phyloP scores from a whole-genome alignment of 805 yeast genomes.

The Scheffersomyces stipitis region DNA sequence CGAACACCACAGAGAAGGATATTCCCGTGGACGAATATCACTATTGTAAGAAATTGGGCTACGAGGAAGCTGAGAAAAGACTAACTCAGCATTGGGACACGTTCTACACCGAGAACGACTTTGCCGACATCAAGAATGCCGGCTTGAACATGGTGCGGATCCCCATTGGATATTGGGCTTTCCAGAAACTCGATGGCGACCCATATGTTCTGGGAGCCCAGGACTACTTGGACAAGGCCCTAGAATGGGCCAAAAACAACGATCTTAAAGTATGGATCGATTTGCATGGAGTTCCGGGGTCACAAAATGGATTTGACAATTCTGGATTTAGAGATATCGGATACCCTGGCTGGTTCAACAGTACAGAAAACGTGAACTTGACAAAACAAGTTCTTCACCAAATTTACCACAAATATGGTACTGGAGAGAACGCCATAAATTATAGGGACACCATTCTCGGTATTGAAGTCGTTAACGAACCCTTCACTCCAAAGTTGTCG shows the following conservation, averaged over 20 bases:
- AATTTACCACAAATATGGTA: slow-evolving; percentile 37
- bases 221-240: slow-evolving; percentile 59
- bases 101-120: slow-evolving; percentile 61
- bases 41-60: slow-evolving; percentile 50
- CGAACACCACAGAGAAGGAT: slow-evolving; percentile 15
- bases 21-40: slow-evolving; percentile 65
- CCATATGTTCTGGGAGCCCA: slow-evolving; percentile 71
- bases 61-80: slow-evolving; percentile 39
- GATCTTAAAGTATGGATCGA: slow-evolving; percentile 72
- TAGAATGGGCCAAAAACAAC: slow-evolving; percentile 64
- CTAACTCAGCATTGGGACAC: slow-evolving; percentile 55
- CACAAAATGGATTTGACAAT: slow-evolving; percentile 85
- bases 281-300: slow-evolving; percentile 80
- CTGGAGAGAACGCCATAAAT: slow-evolving; percentile 17
- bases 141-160: slow-evolving; percentile 73
- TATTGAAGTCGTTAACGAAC: slow-evolving; percentile 43
- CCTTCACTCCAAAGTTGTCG: slow-evolving; percentile 26
- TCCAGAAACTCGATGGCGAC: slow-evolving; percentile 47
- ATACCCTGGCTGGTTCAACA: slow-evolving; percentile 36
- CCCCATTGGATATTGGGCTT: slow-evolving; percentile 85
- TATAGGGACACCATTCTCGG: slow-evolving; percentile 37
- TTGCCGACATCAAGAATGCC: slow-evolving; percentile 45
- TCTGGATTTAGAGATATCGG: slow-evolving; percentile 60
- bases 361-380: slow-evolving; percentile 24
- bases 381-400: slow-evolving; percentile 33